phyloP scores from a whole-genome alignment of 768 basidiomycete genomes.

The Psilocybe cyanescens region DNA sequence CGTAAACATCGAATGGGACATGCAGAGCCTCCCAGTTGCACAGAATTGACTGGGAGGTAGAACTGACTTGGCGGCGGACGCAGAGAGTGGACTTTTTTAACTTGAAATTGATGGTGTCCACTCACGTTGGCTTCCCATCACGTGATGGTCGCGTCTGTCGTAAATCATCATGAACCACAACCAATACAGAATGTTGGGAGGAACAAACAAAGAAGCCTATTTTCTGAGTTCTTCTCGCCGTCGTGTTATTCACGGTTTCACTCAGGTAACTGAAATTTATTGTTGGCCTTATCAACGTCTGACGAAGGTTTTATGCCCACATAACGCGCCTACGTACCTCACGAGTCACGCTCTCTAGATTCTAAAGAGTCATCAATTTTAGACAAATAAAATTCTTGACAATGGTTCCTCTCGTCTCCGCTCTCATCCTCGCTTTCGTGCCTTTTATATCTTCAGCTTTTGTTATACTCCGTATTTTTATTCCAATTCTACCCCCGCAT shows the following conservation, averaged over 20 bases:
- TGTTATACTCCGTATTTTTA: constrained; percentile 74
- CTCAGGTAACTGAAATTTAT: constrained; percentile 31
- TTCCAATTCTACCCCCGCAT: constrained; percentile 75
- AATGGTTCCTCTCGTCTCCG: constrained; percentile 73
- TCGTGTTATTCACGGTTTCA: constrained; percentile 27
- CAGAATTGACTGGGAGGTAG: too few relatives aligned
- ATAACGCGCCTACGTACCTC: constrained; percentile 45
- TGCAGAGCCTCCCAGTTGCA: background rate
- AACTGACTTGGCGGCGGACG: too few relatives aligned
- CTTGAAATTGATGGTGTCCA: background rate
- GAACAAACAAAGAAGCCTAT: constrained; percentile 32
- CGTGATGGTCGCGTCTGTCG: constrained; percentile 32
- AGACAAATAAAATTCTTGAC: constrained; percentile 22
- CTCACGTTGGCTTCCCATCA: constrained; percentile 27
- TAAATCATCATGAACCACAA: constrained; percentile 37
- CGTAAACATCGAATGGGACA: too few relatives aligned
- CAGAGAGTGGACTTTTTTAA: background rate
- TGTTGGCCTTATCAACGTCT: constrained; percentile 35
- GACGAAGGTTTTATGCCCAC: constrained; percentile 46
- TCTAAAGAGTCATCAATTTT: constrained; percentile 25
- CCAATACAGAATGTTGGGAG: constrained; percentile 31
- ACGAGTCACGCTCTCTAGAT: constrained; percentile 43
- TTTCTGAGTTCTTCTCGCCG: constrained; percentile 19
- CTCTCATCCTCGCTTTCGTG: constrained; percentile 67
- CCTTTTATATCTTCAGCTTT: constrained; percentile 78